Conservation (phyloP, 169 alveolate species). For the Perkinsus chesapeaki region DNA sequence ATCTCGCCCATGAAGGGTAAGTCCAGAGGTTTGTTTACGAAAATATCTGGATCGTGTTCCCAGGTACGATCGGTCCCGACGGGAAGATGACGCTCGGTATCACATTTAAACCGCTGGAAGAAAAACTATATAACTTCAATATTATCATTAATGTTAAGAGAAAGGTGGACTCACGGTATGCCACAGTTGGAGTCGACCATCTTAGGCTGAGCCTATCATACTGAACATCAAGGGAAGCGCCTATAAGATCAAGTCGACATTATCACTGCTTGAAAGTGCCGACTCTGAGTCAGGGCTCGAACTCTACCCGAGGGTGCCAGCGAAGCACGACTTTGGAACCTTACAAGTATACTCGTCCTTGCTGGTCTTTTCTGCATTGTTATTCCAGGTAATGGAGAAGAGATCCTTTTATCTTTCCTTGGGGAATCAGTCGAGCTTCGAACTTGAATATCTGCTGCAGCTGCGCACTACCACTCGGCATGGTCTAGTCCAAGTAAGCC, state of each 20-base stretch:
- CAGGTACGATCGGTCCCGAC: constrained; percentile 65
- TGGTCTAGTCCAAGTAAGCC: constrained; percentile 3
- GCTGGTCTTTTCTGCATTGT: background rate
- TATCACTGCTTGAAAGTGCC: constrained; percentile 38
- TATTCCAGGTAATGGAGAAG: background rate
- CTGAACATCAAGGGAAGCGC: constrained; percentile 87
- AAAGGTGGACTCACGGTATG: constrained; percentile 36
- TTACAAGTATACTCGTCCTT: background rate
- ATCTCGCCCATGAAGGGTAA: constrained; percentile 30
- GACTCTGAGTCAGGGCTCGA: constrained; percentile 37
- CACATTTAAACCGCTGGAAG: constrained; percentile 69
- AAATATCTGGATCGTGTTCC: constrained; percentile 1
- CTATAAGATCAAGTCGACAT: constrained; percentile 58
- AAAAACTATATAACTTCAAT: constrained; percentile 70
- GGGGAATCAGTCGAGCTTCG: background rate
- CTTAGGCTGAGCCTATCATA: constrained; percentile 49
- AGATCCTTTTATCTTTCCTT: background rate
- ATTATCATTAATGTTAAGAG: constrained; percentile 76
- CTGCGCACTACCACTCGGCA: constrained; percentile 9
- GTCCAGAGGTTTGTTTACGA: constrained; percentile 61
- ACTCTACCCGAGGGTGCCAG: constrained; percentile 25
- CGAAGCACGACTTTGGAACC: background rate
- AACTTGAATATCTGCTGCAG: background rate
- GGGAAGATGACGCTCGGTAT: constrained; percentile 63
- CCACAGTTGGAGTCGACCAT: constrained; percentile 19